phyloP scores from a whole-genome alignment of 768 basidiomycete genomes.

The Termitomyces titanicus region DNA sequence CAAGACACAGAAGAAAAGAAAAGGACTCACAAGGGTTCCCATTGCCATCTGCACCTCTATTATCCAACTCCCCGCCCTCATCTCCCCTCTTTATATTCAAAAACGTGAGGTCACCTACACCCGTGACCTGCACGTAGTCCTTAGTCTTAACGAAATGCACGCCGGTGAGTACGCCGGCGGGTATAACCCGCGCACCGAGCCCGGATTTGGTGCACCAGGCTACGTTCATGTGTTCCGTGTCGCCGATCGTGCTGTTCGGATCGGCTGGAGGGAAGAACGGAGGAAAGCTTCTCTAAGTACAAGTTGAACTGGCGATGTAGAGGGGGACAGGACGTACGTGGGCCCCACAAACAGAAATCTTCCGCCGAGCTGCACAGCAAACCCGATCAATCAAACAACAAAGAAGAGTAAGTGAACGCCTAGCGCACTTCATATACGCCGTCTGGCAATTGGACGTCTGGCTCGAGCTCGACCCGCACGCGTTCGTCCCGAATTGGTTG shows the following conservation, averaged over 20 bases:
- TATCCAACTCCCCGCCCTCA: conserved; percentile 68
- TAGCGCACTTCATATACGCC: conserved; percentile 54
- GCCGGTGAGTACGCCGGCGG: conserved; percentile 59
- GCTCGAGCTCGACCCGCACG: conserved; percentile 58
- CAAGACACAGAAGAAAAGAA: not conserved
- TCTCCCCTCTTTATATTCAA: conserved; percentile 58
- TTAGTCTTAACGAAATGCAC: conserved; percentile 67
- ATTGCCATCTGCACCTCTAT: conserved; percentile 61
- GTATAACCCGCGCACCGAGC: conserved; percentile 71
- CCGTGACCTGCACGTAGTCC: conserved; percentile 60
- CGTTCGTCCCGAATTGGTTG: conserved; percentile 63
- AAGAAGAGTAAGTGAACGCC: conserved; percentile 8
- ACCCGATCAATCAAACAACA: not conserved
- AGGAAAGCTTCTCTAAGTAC: no score
- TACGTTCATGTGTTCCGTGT: conserved; percentile 66
- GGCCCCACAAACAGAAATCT: conserved; percentile 74
- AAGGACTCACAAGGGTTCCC: conserved; percentile 40
- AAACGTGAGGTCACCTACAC: conserved; percentile 66
- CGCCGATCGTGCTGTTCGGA: conserved; percentile 51
- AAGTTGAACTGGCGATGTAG: not conserved
- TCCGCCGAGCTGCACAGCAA: conserved; percentile 39
- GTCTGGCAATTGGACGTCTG: conserved; percentile 70
- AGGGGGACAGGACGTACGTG: conserved; percentile 29
- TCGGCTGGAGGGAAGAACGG: conserved; percentile 2
- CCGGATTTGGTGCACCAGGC: conserved; percentile 76